Evolutionary conservation across 2,329 filamentous ascomycete species (phyloP).

Genomic region (Arthrobotrys entomopaga): DNA sequence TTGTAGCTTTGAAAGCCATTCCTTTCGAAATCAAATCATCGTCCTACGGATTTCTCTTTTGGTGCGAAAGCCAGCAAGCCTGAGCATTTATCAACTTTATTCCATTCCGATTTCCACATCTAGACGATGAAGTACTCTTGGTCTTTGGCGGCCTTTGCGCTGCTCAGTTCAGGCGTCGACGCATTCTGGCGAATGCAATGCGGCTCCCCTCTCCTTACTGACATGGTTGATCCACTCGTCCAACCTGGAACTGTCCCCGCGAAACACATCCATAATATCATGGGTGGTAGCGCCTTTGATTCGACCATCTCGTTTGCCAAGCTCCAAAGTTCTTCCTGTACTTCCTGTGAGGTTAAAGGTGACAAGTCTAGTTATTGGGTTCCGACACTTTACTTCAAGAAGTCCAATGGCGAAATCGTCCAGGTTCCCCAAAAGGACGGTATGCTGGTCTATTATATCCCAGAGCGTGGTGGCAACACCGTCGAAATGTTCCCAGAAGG

Average conservation of each 20-base stretch:
- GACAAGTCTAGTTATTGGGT: slow-evolving; percentile 93
- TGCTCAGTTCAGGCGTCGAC: slow-evolving; percentile 57
- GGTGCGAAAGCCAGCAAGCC: slow-evolving; percentile 13
- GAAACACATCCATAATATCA: slow-evolving; percentile 76
- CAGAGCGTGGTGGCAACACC: slow-evolving; percentile 67
- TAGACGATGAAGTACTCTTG: slow-evolving; percentile 30
- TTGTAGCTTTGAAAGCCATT: slow-evolving; percentile 6
- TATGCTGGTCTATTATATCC: slow-evolving; percentile 78
- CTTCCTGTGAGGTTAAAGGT: slow-evolving; percentile 80
- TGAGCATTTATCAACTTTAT: slow-evolving; percentile 9
- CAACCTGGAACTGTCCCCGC: slow-evolving; percentile 69
- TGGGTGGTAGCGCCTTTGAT: slow-evolving; percentile 77
- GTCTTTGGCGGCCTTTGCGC: slow-evolving; percentile 57
- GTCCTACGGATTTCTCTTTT: slow-evolving; percentile 4
- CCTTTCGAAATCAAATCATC: background rate
- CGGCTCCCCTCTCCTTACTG: slow-evolving; percentile 74
- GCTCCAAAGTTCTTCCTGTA: slow-evolving; percentile 74
- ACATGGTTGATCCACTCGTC: slow-evolving; percentile 81
- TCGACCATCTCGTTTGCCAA: slow-evolving; percentile 69
- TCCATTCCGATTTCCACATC: slow-evolving; percentile 3
- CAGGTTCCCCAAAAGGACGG: slow-evolving; percentile 80
- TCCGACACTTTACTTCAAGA: slow-evolving; percentile 80
- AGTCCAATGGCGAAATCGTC: slow-evolving; percentile 73
- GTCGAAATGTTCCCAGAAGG: slow-evolving; percentile 78
- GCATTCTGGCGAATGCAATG: slow-evolving; percentile 95